Evolutionary conservation across 78 protist genomes (phyloP).

Genomic region (Neovahlkampfia damariscottae): DNA sequence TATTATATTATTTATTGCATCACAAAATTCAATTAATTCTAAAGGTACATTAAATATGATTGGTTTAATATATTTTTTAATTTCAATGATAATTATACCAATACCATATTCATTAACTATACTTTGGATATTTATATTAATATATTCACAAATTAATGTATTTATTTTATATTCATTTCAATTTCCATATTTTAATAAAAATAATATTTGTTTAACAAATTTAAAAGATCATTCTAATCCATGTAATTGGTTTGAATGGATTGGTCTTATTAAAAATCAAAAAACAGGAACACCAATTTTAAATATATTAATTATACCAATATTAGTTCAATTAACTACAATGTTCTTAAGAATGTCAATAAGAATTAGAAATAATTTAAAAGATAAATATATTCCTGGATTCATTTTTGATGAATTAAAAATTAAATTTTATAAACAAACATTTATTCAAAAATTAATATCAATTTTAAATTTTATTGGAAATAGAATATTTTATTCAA

Average conservation of each 20-base stretch:
- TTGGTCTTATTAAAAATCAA: neutral
- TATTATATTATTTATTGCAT: neutral
- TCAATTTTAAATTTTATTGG: too few species aligned
- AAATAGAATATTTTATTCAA: too few species aligned
- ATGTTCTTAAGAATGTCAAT: too few species aligned
- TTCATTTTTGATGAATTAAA: too few species aligned
- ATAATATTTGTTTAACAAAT: neutral
- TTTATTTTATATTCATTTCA: neutral
- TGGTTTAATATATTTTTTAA: neutral
- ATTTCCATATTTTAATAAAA: neutral
- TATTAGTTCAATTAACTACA: too few species aligned
- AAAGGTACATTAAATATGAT: neutral
- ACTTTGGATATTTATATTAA: neutral
- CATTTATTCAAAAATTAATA: too few species aligned
- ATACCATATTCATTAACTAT: neutral
- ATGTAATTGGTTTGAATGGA: neutral
- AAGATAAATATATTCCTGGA: too few species aligned
- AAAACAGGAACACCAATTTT: too few species aligned
- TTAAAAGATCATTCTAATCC: neutral
- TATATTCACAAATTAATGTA: neutral
- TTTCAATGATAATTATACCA: neutral
- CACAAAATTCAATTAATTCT: too few species aligned
- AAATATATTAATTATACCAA: too few species aligned
- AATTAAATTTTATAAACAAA: too few species aligned
- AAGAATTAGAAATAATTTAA: too few species aligned